These are phyloP conservation scores for Prunus salicina DNA, from an alignment of 306 rosid species.

Conservation along the genomic window DNA sequence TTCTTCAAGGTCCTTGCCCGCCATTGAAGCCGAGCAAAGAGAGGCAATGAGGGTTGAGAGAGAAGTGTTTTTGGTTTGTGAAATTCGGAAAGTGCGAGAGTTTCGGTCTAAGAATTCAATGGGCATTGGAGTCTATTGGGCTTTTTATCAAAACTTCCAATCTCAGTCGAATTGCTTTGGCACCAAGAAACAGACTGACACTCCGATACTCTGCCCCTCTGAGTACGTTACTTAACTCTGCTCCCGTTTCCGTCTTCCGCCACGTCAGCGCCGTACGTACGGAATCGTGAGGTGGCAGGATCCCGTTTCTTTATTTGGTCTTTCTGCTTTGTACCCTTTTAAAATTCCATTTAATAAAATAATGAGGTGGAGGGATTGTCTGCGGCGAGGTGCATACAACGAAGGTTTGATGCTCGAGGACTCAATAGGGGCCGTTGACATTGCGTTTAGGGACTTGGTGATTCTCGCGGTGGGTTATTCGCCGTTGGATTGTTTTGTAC, in stretches of 20 bases:
- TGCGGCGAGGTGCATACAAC: background rate
- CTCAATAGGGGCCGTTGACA: background rate
- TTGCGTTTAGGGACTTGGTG: background rate
- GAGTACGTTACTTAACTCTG: background rate
- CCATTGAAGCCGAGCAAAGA: constrained; percentile 27
- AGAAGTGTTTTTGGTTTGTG: background rate
- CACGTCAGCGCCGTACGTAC: background rate
- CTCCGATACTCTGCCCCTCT: background rate
- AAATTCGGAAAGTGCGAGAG: background rate
- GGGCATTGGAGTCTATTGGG: background rate
- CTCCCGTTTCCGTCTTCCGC: background rate
- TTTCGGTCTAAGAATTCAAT: background rate
- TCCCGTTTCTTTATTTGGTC: background rate
- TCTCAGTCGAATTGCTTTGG: background rate
- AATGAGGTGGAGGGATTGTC: background rate
- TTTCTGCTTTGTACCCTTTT: background rate
- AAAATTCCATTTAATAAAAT: background rate
- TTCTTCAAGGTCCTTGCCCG: constrained; percentile 18
- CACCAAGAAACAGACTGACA: constrained; percentile 2
- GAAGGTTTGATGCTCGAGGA: background rate
- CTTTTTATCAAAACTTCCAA: background rate
- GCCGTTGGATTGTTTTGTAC: background rate
- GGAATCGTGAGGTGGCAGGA: background rate
- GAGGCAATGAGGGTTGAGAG: background rate
- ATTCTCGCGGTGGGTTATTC: background rate